phyloP scores from a whole-genome alignment of 1,139 yeast species.

The Pichia sp. region DNA sequence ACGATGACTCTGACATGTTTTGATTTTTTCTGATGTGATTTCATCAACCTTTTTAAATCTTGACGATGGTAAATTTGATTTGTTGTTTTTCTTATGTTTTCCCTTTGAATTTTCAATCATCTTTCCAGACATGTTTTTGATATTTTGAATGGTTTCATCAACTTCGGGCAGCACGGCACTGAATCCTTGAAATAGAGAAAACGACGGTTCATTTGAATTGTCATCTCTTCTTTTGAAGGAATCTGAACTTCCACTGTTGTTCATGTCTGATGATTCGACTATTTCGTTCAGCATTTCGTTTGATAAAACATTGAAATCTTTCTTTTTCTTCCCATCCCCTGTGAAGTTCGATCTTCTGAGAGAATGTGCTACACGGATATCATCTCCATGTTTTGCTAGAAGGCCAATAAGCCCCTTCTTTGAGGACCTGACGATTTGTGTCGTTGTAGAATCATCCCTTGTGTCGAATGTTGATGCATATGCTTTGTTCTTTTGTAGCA shows the following conservation, averaged over 20 bases:
- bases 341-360: constrained; percentile 16
- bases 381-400: constrained; percentile 25
- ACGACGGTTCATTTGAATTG: constrained; percentile 22
- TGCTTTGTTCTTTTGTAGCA: constrained; percentile 46
- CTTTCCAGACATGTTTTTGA: constrained; percentile 12
- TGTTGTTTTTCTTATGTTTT: not conserved
- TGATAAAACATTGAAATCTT: constrained; percentile 42
- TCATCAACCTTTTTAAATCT: constrained; percentile 24
- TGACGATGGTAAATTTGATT: not conserved
- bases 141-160: constrained; percentile 35
- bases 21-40: constrained; percentile 39
- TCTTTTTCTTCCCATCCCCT: constrained; percentile 20
- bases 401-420: constrained; percentile 15
- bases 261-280: constrained; percentile 33
- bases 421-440: not conserved
- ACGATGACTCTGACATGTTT: constrained; percentile 38
- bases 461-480: constrained; percentile 37
- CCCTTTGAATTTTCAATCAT: constrained; percentile 1
- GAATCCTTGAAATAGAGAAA: constrained; percentile 66
- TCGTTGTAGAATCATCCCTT: not conserved
- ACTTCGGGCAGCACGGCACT: constrained; percentile 53
- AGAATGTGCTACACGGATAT: constrained; percentile 16
- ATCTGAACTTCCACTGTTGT: constrained; percentile 3
- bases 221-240: not conserved
- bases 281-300: constrained; percentile 55